phyloP scores from a whole-genome alignment of 768 basidiomycete species.

The Hericium coralloides region DNA sequence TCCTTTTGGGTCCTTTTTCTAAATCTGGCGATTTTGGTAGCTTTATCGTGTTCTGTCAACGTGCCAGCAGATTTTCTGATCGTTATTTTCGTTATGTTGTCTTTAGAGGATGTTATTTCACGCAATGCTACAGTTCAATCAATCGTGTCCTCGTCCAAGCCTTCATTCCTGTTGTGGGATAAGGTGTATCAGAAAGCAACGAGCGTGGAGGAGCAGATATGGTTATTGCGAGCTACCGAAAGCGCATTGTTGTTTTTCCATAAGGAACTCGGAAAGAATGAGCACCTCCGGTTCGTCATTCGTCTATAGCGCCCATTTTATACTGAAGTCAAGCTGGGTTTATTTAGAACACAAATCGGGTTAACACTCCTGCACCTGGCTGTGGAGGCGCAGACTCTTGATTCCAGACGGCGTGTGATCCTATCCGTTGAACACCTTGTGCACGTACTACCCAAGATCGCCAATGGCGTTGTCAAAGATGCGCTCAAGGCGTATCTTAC shows the following conservation, averaged over 20 bases:
- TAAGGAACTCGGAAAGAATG: slow-evolving; percentile 42
- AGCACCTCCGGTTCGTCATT: slow-evolving; percentile 41
- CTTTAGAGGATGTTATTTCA: slow-evolving; percentile 38
- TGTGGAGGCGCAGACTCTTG: slow-evolving; percentile 45
- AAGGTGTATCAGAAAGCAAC: slow-evolving; percentile 73
- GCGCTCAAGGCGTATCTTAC: slow-evolving; percentile 41
- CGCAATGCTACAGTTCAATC: slow-evolving; percentile 39
- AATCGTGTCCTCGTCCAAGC: slow-evolving; percentile 49
- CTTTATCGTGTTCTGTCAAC: slow-evolving; percentile 17
- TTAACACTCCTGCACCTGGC: slow-evolving; percentile 61
- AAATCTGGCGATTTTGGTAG: slow-evolving; percentile 45
- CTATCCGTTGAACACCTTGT: slow-evolving; percentile 32
- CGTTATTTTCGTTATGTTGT: slow-evolving; percentile 7
- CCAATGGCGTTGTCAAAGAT: slow-evolving; percentile 49
- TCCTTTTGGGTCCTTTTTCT: slow-evolving; percentile 54
- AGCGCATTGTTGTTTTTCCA: slow-evolving; percentile 39
- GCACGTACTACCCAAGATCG: slow-evolving; percentile 34
- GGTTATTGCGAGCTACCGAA: slow-evolving; percentile 65
- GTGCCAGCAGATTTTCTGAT: slow-evolving; percentile 5
- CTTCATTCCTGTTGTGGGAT: slow-evolving; percentile 83
- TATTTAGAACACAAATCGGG: slow-evolving; percentile 50
- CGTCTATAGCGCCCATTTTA: background rate
- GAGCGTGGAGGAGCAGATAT: slow-evolving; percentile 54
- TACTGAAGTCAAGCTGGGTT: background rate
- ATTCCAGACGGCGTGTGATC: slow-evolving; percentile 42